Conservation (phyloP, 495 filamentous ascomycete genomes). For the Daldinia vernicosa region DNA sequence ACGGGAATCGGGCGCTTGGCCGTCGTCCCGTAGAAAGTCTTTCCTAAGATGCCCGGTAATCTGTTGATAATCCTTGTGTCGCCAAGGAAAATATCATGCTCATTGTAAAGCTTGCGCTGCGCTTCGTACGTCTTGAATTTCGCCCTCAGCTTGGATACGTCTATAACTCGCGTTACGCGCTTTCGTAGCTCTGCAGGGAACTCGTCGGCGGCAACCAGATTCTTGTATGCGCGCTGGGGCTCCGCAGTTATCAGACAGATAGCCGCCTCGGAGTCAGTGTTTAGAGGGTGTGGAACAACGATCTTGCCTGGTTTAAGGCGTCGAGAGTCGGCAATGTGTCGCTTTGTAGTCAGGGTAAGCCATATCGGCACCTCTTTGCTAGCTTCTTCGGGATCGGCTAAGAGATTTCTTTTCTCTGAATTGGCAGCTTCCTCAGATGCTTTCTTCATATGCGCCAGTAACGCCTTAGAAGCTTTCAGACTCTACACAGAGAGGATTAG, state of each 20-base stretch:
- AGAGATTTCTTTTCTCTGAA: slow-evolving; percentile 71
- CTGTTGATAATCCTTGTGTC: slow-evolving; percentile 83
- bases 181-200: slow-evolving; percentile 77
- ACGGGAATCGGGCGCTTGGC: slow-evolving; percentile 89
- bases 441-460: slow-evolving; percentile 80
- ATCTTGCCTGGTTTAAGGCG: slow-evolving; percentile 76
- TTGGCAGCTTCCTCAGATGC: slow-evolving; percentile 64
- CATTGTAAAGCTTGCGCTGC: slow-evolving; percentile 79
- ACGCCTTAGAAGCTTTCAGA: slow-evolving; percentile 80
- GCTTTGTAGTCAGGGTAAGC: slow-evolving; percentile 89
- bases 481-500: slow-evolving; percentile 57
- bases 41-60: slow-evolving; percentile 81
- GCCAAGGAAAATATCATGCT: slow-evolving; percentile 87
- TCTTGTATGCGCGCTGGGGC: slow-evolving; percentile 90
- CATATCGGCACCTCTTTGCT: slow-evolving; percentile 74
- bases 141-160: slow-evolving; percentile 79
- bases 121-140: slow-evolving; percentile 89
- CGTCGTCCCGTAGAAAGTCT: slow-evolving; percentile 80
- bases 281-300: slow-evolving; percentile 73
- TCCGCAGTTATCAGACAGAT: slow-evolving; percentile 59
- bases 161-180: slow-evolving; percentile 82
- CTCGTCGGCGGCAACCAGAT: slow-evolving; percentile 75
- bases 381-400: slow-evolving; percentile 70
- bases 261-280: slow-evolving; percentile 49
- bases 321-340: slow-evolving; percentile 78